Base-by-base conservation (phyloP, 768 basidiomycete species). In the button mushroom (Agaricus bisporus) region DNA sequence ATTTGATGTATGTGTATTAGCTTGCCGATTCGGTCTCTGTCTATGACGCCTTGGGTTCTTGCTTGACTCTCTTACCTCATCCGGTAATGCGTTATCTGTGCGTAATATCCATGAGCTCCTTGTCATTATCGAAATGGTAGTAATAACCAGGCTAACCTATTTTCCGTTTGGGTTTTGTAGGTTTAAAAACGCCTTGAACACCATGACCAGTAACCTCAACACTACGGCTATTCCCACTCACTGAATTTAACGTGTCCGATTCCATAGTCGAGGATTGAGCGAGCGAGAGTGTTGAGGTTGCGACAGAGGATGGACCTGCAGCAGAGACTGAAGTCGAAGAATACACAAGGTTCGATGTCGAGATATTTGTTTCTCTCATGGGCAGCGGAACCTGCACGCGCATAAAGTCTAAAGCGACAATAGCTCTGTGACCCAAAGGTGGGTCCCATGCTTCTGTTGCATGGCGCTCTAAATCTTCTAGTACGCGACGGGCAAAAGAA, bases 381-480 rank as follows among this genome's bases (percentile, higher is more conserved):
- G 56, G 56, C 14, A 61, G 58, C 26, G 75, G 72, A 47, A 83
- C 64, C 10, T 63, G 60, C 26, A 81, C 66, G 42, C 70, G 70
- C 72, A 82, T 70, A 48, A 75, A 85, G 62, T 86, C 84, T 56
- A 67, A 73, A n/a, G 84, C 83, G 29, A 77, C 81, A 12, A 70
- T 64, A 0, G 78, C 83, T 12, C 57, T 57, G n/a, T 67, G 70
- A 14, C 68, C 66, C 37, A 63, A 59, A 10, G 46, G 26, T n/a
- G 53, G 26, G 52, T 70, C 76, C 83, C 85, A 87, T 6, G 80
- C 75, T 57, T 71, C 70, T 38, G 71, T 81, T n/a, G 83, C 85
- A 60, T 85, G 82, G 14, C 75, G 64, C 61, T 82, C 79, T 39
- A 87, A 79, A 61, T 87, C 85, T 14, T 69, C 65, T 39, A 85